Conservation (phyloP, 805 yeast species). For the Barnettozyma salicaria region DNA sequence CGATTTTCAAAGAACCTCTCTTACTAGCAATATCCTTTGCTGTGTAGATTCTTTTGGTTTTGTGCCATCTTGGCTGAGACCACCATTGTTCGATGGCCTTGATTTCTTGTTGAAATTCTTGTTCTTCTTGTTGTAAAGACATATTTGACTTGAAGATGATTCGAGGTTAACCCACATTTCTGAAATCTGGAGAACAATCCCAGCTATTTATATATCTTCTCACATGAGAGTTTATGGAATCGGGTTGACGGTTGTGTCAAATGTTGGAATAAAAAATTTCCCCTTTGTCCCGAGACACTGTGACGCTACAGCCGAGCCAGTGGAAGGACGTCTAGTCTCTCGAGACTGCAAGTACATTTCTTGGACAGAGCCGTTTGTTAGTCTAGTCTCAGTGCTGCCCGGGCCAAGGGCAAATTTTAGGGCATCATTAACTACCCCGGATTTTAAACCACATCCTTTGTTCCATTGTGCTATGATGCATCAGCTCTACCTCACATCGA, state of each 20-base stretch:
- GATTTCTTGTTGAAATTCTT: slow-evolving; percentile 42
- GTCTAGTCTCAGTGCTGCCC: too few species aligned
- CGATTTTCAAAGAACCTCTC: slow-evolving; percentile 71
- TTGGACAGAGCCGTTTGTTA: too few species aligned
- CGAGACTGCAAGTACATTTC: too few species aligned
- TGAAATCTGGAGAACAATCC: neutral
- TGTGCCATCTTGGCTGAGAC: slow-evolving; percentile 86
- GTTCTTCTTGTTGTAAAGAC: slow-evolving; percentile 20
- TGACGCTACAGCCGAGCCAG: neutral
- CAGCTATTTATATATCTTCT: slow-evolving; percentile 5
- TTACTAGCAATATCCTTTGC: slow-evolving; percentile 86
- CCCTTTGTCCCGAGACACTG: neutral
- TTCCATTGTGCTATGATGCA: neutral
- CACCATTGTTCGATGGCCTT: slow-evolving; percentile 82
- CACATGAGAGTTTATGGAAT: neutral
- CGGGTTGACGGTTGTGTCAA: slow-evolving; percentile 4
- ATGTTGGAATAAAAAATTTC: too few species aligned
- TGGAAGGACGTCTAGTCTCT: neutral
- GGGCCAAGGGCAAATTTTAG: neutral
- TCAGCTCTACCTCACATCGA: too few species aligned
- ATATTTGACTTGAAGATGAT: neutral
- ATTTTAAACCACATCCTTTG: slow-evolving; percentile 1
- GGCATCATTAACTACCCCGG: neutral
- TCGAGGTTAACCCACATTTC: too few species aligned
- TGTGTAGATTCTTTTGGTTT: slow-evolving; percentile 80